Conservation (phyloP, 148 eudicot species). For the Silene latifolia region DNA sequence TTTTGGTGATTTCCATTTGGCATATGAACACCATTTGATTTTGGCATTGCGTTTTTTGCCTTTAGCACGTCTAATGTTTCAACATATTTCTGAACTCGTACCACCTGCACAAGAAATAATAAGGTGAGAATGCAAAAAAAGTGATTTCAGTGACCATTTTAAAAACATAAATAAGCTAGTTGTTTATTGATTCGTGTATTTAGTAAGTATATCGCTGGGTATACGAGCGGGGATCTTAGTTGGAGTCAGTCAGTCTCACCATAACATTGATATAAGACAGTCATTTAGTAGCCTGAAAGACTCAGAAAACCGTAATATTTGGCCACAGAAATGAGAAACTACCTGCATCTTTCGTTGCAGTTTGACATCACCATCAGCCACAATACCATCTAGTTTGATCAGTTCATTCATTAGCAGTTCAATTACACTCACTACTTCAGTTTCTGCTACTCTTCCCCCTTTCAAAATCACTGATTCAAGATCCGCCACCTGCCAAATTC, state of each 20-base stretch:
- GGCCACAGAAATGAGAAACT: background rate
- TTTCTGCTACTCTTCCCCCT: conserved; percentile 74
- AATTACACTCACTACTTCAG: conserved; percentile 43
- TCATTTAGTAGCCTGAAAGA: background rate
- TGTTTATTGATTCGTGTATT: background rate
- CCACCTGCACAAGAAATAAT: conserved; percentile 39
- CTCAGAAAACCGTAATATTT: background rate
- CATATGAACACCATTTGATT: conserved; percentile 33
- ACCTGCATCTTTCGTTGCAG: conserved; percentile 90
- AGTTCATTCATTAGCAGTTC: conserved; percentile 79
- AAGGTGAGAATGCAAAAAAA: background rate
- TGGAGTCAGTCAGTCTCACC: background rate
- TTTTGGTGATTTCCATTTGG: conserved; percentile 27
- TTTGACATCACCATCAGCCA: conserved; percentile 73
- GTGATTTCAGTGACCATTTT: background rate
- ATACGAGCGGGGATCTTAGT: background rate
- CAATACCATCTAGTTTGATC: conserved; percentile 68
- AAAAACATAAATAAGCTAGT: background rate
- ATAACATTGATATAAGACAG: background rate
- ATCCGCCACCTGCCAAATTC: conserved; percentile 58
- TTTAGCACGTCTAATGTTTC: conserved; percentile 78
- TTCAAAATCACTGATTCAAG: conserved; percentile 60
- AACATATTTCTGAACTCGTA: conserved; percentile 79
- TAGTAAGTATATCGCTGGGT: background rate
- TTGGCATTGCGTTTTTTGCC: conserved; percentile 46